Conservation (phyloP, 768 basidiomycete genomes). For the Tulasnella sp. region DNA sequence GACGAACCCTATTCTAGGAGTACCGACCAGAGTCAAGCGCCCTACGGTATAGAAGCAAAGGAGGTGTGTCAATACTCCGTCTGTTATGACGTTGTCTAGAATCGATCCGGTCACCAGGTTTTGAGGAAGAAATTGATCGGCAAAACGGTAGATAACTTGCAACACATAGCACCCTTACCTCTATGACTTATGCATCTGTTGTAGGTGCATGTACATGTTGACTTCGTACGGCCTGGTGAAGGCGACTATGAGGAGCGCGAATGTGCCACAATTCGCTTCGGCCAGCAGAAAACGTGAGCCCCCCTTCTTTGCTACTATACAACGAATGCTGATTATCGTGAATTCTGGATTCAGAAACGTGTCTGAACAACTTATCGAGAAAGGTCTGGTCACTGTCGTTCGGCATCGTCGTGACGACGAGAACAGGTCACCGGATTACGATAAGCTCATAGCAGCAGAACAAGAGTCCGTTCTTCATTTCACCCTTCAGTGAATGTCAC, state of each 20-base stretch:
- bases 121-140: conserved; percentile 86
- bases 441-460: conserved; percentile 91
- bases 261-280: conserved; percentile 78
- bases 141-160: conserved; percentile 51
- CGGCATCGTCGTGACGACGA: conserved; percentile 93
- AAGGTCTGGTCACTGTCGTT: conserved; percentile 78
- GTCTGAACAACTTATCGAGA: conserved; percentile 86
- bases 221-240: conserved; percentile 83
- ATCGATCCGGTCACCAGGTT: conserved; percentile 32
- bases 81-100: background rate
- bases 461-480: conserved; percentile 48
- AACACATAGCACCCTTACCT: no score
- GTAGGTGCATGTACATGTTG: conserved; percentile 42
- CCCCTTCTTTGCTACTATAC: background rate
- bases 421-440: conserved; percentile 88
- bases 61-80: conserved; percentile 32
- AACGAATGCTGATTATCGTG: background rate
- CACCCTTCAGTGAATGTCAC: conserved; percentile 14
- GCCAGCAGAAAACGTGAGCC: conserved; percentile 64
- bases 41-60: conserved; percentile 81
- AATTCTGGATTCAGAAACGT: conserved; percentile 56
- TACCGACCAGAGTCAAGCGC: conserved; percentile 73
- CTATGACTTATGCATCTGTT: background rate
- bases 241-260: conserved; percentile 92
- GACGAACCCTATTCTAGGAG: conserved; percentile 30